Base-by-base conservation (phyloP, 345 rosid genomes). In the Xanthoceras sorbifolium region DNA sequence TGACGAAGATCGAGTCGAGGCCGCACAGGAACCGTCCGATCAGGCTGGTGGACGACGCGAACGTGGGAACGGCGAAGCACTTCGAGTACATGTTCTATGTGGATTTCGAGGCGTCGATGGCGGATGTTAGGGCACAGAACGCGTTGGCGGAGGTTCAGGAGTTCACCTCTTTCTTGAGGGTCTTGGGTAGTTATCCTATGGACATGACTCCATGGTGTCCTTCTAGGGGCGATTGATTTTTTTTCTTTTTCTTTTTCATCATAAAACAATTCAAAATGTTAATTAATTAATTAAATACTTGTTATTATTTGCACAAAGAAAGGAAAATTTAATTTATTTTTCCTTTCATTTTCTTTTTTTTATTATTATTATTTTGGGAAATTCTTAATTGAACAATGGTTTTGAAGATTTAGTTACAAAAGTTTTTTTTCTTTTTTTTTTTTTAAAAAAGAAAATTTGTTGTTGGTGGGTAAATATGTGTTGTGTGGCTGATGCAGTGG, bases 91-190 rank as follows among this genome's bases (percentile, higher is more conserved):
- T 93, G 61, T 96, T 96, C 74, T 96, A 93, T 64, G 87, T 96
- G 1, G 99, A 93, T 80, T 96, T 96, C 48, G 99, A 96, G 67
- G 99, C 99, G 1, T 92, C 97, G 3, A 92, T 96, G 98, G 99
- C 99, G 25, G 98, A 96, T 52, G 82, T 83, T 23, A 86, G 98
- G 69, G 98, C 98, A 14, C 98, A 96, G 75, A 93, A 96, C 80
- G 99, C 99, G n/a, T 81, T 96, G 44, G 87, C 97, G 23, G 99
- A 93, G 85, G 98, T 96, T n/a, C 99, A 96, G 71, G 99, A 96
- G 80, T 93, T 90, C 90, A 93, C 99, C 28, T 96, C 99, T 8
- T 96, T 96, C 86, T 85, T 96, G 79, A 84, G 99, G 84, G 99
- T 96, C 32, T 76, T 96, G 77, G 99, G 99, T 14, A 96, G 99